A percentile compares a stretch with the other conserved stretches of the same genome.
Conservation (phyloP, 345 rosid genomes). For the Hibiscus syriacus region DNA sequence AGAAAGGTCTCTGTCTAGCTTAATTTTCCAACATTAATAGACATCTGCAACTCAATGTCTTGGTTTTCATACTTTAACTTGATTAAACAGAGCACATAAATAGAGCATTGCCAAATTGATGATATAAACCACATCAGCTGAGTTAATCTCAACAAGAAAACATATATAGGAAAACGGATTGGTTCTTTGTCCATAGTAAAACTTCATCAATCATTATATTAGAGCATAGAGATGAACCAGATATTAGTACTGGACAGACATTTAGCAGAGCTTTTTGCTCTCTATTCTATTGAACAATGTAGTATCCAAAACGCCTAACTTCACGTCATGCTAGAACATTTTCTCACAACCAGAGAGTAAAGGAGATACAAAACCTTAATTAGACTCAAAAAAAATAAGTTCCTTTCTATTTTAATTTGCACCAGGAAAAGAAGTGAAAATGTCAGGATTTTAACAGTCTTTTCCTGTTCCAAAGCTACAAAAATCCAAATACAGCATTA, state of each 20-base stretch:
- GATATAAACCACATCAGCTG: not conserved
- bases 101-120: not conserved
- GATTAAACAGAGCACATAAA: not conserved
- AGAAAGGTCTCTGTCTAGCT: not conserved
- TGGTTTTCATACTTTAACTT: not conserved
- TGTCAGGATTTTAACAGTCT: not conserved
- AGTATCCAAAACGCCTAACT: not conserved
- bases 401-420: not conserved
- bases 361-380: not conserved
- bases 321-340: not conserved
- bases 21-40: not conserved
- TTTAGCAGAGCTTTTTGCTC: not conserved
- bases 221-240: not conserved
- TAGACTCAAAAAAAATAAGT: not conserved
- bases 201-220: not conserved
- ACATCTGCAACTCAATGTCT: not conserved
- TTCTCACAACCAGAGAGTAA: not conserved
- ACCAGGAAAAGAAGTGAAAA: not conserved
- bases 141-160: not conserved
- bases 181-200: not conserved
- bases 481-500: not conserved
- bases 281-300: not conserved
- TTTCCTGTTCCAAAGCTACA: not conserved
- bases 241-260: not conserved
- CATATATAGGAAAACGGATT: not conserved